Evolutionary conservation across 768 basidiomycete genomes (phyloP).

Genomic region (Polyporus arcularius): DNA sequence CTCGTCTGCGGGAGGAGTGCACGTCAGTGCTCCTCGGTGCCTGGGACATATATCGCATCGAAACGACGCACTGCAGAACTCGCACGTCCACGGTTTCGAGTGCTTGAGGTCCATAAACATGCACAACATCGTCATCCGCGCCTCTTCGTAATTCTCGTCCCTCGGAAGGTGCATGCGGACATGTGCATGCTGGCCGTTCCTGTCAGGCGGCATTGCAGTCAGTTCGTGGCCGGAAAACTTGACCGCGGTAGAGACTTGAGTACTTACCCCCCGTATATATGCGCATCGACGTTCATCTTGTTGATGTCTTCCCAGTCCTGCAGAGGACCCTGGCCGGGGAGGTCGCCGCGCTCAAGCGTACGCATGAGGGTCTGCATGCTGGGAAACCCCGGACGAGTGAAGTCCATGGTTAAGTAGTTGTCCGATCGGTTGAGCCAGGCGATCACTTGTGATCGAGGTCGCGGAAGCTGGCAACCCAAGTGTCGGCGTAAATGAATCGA

Average conservation of each 20-base stretch:
- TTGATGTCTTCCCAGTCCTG: background rate
- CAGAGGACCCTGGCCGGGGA: background rate
- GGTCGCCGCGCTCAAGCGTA: background rate
- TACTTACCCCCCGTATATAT: background rate
- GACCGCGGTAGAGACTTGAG: background rate
- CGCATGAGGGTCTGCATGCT: no score
- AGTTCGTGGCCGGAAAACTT: no score
- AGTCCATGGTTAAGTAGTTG: no score
- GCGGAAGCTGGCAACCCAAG: no score
- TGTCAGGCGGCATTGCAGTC: background rate
- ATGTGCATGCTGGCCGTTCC: background rate
- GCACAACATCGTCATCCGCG: background rate
- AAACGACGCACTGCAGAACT: constrained; percentile 5
- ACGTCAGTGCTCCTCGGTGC: background rate
- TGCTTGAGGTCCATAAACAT: constrained; percentile 9
- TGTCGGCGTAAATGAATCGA: no score
- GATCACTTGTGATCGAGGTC: no score
- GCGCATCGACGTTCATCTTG: background rate
- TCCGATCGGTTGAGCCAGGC: no score
- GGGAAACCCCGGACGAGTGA: no score
- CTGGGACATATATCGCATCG: background rate
- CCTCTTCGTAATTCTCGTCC: background rate
- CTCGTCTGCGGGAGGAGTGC: background rate
- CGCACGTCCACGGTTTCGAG: constrained; percentile 3
- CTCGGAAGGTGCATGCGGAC: constrained; percentile 11